Percentiles rank a stretch among this genome's conserved stretches.
Conservation (phyloP, 805 yeast species). For the Groenewaldozyma salmanticensis region DNA sequence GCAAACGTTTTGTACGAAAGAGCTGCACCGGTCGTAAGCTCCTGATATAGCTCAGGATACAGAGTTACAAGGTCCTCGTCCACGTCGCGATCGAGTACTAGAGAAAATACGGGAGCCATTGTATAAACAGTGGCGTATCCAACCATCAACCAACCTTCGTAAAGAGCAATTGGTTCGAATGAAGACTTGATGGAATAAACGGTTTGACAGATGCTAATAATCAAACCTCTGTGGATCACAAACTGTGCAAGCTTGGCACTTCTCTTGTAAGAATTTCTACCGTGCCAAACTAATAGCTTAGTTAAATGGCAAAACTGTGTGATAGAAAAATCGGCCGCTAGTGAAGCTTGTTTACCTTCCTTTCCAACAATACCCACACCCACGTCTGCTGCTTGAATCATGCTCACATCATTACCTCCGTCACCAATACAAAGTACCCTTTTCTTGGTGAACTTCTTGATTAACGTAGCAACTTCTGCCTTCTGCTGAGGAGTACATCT, state of each 20-base stretch:
- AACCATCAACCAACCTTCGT: conserved; percentile 96
- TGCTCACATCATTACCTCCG: conserved; percentile 98
- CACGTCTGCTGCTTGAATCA: conserved; percentile 98
- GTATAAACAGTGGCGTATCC: conserved; percentile 97
- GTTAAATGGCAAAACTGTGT: conserved; percentile 85
- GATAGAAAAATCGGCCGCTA: conserved; percentile 94
- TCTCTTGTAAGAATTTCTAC: conserved; percentile 91
- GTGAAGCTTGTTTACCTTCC: conserved; percentile 94
- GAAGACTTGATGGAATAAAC: conserved; percentile 77
- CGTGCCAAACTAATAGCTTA: conserved; percentile 90
- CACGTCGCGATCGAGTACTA: conserved; percentile 86
- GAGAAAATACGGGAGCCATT: conserved; percentile 94
- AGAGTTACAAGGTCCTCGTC: conserved; percentile 78
- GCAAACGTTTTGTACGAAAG: conserved; percentile 80
- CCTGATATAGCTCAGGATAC: conserved; percentile 92
- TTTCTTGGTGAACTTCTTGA: conserved; percentile 69
- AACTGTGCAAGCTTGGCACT: conserved; percentile 93
- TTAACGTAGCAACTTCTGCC: conserved; percentile 83
- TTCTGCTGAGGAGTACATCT: conserved; percentile 98
- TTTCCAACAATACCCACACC: conserved; percentile 99
- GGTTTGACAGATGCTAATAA: conserved; percentile 91
- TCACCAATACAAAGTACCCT: conserved; percentile 98
- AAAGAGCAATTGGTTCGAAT: conserved; percentile 89
- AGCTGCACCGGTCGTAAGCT: conserved; percentile 78
- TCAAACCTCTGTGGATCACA: conserved; percentile 90